phyloP scores from a whole-genome alignment of 2,329 filamentous ascomycete genomes.

The Paraphoma chrysanthemicola region DNA sequence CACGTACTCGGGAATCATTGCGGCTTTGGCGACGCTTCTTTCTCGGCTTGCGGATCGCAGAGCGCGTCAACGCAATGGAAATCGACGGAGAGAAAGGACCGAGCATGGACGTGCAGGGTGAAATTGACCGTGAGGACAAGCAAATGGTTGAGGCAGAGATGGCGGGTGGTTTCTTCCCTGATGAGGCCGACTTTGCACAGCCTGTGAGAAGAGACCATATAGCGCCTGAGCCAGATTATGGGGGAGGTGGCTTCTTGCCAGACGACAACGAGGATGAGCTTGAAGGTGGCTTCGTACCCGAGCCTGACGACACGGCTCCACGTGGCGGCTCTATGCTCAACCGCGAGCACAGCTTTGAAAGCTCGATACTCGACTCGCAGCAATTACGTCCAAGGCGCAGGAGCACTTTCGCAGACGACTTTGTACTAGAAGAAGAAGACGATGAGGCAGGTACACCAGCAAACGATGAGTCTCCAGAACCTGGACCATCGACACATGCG shows the following conservation, averaged over 20 bases:
- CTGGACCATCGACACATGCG: neutral
- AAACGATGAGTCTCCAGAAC: conserved; percentile 2
- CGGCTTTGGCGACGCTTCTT: conserved; percentile 67
- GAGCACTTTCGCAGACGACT: conserved; percentile 33
- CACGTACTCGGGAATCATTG: conserved; percentile 58
- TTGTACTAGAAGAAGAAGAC: conserved; percentile 33
- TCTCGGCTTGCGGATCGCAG: conserved; percentile 70
- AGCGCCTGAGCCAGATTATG: conserved; percentile 14
- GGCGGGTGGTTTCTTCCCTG: conserved; percentile 53
- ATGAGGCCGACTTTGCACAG: conserved; percentile 55
- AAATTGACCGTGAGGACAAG: conserved; percentile 39
- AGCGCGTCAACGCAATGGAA: conserved; percentile 69
- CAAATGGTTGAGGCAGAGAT: conserved; percentile 33
- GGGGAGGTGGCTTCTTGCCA: conserved; percentile 24
- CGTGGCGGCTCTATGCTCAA: conserved; percentile 15
- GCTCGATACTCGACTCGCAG: conserved; percentile 35
- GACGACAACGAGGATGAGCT: conserved; percentile 16
- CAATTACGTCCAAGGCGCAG: conserved; percentile 30
- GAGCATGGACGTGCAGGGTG: conserved; percentile 35
- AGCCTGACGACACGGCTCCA: conserved; percentile 14
- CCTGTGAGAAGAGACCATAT: conserved; percentile 23
- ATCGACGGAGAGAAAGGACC: conserved; percentile 42
- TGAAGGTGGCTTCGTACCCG: conserved; percentile 27
- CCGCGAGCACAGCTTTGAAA: conserved; percentile 46
- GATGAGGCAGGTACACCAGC: conserved; percentile 13